Base-by-base conservation (phyloP, 1,139 yeast species). In the Taphrina confusa region DNA sequence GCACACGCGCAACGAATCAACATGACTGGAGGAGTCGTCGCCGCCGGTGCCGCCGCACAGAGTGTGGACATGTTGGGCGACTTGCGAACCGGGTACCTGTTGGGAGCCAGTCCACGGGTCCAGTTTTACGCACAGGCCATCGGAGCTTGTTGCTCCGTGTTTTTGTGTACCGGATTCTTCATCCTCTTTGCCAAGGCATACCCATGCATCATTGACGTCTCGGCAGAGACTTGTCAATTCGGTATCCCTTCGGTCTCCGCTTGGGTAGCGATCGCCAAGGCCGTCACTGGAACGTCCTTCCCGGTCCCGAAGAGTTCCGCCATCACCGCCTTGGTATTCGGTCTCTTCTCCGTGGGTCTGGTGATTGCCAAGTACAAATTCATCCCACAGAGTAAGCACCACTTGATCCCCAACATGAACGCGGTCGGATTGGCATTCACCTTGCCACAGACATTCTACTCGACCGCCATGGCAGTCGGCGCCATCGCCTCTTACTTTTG, bases 31-130 rank as follows among this genome's bases (percentile, higher is more conserved):
- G 62, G 62, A 14, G 47, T 57, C 28, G 61, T 60, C 11, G 39
- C 62, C 28, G 60, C 61, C 20, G 59, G 57, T 9, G 56, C 62
- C 4, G 62, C 62, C 16, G 36, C 62, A 3, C 62, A 60, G 46
- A 45, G 56, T n/a, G 62, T 60, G 12, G 62, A 60, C 46, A 60
- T 60, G 62, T 46, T 60, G 14, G 62, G 62, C n/a, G 62, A 60
- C 40, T 25, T 60, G 34, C 30, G 57, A 22, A 60, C 62, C 4
- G 62, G 62, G 3, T 57, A 60, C 51, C 56, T 60, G 39, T 42
- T 60, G 25, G 52, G 55, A 16, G 62, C 61, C n/a, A 34, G 45
- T 14, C 62, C 62, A 3, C 44, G 45, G 18, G 45, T 52, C 42
- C 62, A 60, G 23, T 60, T 60, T 52, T 36, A 47, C 30, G 62